phyloP scores from a whole-genome alignment of 495 filamentous ascomycete species.

The Durotheca rogersii region DNA sequence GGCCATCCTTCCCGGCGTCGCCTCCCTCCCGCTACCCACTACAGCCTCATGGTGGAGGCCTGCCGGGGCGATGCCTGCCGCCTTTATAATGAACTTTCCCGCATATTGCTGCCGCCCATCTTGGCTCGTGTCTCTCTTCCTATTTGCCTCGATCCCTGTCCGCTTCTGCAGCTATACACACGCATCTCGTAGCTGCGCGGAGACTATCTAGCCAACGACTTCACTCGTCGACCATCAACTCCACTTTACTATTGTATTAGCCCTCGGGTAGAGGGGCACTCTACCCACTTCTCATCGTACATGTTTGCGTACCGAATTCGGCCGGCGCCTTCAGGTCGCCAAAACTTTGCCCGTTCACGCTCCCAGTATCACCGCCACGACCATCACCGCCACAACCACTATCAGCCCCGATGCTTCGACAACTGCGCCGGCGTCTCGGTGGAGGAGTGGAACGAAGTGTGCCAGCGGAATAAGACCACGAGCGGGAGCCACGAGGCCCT shows the following conservation, averaged over 20 bases:
- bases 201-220: slow-evolving; percentile 11
- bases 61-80: slow-evolving; percentile 14
- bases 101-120: slow-evolving; percentile 18
- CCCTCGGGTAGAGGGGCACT: slow-evolving; percentile 13
- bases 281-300: slow-evolving; percentile 12
- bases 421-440: slow-evolving; percentile 29
- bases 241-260: slow-evolving; percentile 4
- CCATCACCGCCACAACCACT: slow-evolving; percentile 12
- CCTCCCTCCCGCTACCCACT: slow-evolving; percentile 8
- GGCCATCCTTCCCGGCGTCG: slow-evolving; percentile 19
- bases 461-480: slow-evolving; percentile 23
- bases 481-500: slow-evolving; percentile 14
- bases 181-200: slow-evolving; percentile 8
- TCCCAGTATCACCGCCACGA: slow-evolving; percentile 28
- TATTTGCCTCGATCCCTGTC: slow-evolving; percentile 23
- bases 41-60: slow-evolving; percentile 30
- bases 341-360: slow-evolving; percentile 19
- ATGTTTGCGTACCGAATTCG: slow-evolving; percentile 29
- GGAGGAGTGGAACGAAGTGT: slow-evolving; percentile 28
- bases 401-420: slow-evolving; percentile 24
- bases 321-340: slow-evolving; percentile 12
- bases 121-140: slow-evolving; percentile 21
- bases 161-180: slow-evolving; percentile 29
- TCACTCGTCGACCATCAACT: slow-evolving; percentile 7
- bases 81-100: slow-evolving; percentile 27